Evolutionary conservation across 1,284 basidiomycete species (phyloP).

Genomic region (Cryptococcus sp.): DNA sequence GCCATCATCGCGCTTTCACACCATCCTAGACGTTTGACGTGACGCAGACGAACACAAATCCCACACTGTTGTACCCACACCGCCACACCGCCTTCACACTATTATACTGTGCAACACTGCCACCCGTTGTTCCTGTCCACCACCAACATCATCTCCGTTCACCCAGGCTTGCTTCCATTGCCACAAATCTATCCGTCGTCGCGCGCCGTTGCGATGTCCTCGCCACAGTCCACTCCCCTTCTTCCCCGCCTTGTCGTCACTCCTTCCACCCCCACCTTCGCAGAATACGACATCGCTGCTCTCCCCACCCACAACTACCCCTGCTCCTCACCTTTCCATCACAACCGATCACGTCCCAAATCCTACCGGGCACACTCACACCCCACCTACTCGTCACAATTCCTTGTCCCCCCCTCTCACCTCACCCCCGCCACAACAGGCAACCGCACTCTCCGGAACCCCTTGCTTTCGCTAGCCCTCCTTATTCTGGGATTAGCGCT

Average conservation of each 20-base stretch:
- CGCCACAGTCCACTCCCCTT: not conserved
- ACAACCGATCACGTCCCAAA: not conserved
- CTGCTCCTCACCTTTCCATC: not conserved
- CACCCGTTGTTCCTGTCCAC: too few relatives aligned
- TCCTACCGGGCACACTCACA: not conserved
- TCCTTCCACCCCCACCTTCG: conserved; percentile 19
- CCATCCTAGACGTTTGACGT: too few relatives aligned
- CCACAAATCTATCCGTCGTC: too few relatives aligned
- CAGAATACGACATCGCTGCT: not conserved
- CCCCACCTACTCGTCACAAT: not conserved
- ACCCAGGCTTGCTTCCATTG: too few relatives aligned
- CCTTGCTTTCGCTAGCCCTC: not conserved
- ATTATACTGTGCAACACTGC: not conserved
- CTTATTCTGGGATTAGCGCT: not conserved
- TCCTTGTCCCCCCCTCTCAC: not conserved
- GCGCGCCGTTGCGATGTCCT: not conserved
- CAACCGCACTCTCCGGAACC: not conserved
- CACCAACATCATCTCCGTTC: too few relatives aligned
- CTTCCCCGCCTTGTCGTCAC: conserved; percentile 19
- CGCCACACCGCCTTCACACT: not conserved
- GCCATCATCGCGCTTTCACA: too few relatives aligned
- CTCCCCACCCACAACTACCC: not conserved
- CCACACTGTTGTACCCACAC: too few relatives aligned
- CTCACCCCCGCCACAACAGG: not conserved
- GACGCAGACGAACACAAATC: too few relatives aligned